Conservation (phyloP, 495 filamentous ascomycete species). For the Penicillium samsonianum region DNA sequence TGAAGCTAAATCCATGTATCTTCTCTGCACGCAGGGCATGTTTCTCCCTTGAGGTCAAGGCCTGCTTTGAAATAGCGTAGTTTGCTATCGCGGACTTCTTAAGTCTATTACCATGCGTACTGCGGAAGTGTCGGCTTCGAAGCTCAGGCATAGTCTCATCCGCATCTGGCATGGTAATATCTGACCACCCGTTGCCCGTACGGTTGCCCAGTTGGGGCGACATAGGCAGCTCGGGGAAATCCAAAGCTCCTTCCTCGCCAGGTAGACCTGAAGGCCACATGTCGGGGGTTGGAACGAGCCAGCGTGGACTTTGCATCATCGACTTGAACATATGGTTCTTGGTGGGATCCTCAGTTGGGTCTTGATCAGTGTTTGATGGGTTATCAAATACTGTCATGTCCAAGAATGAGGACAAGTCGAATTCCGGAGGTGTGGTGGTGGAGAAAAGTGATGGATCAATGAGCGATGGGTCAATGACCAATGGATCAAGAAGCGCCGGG, state of each 20-base stretch:
- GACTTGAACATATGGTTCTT: background rate
- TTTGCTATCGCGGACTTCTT: background rate
- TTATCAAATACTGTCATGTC: no score
- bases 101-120: background rate
- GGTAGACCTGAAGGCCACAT: constrained; percentile 8
- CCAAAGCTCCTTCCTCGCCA: constrained; percentile 7
- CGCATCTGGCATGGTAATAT: constrained; percentile 4
- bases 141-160: background rate
- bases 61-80: background rate
- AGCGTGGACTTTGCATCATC: constrained; percentile 4
- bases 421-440: background rate
- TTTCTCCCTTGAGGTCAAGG: background rate
- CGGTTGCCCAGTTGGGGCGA: background rate
- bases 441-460: background rate
- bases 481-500: background rate
- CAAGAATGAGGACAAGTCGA: background rate
- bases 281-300: background rate
- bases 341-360: background rate
- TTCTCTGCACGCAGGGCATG: background rate
- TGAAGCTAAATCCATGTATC: background rate
- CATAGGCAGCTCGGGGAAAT: constrained; percentile 5
- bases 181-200: background rate
- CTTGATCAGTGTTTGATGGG: background rate
- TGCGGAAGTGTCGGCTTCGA: background rate
- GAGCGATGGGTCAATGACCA: constrained; percentile 4